These are phyloP conservation scores for Mucor plumbeus DNA, from an alignment of 371 early-diverging fungal species.

Conservation along the genomic window DNA sequence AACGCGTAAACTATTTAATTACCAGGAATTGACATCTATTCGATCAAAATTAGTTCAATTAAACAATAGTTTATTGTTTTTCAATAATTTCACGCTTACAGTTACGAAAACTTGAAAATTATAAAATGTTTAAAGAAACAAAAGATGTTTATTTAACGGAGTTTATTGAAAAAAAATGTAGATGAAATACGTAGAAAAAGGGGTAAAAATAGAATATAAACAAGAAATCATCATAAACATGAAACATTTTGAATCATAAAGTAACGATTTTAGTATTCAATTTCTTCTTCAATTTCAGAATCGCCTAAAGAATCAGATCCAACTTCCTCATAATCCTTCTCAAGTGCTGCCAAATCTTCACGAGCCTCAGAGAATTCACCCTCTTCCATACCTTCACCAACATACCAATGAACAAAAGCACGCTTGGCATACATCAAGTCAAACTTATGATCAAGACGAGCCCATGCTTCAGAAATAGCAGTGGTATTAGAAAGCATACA, in stretches of 20 bases:
- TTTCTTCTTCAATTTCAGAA: constrained; percentile 65
- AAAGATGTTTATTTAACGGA: constrained; percentile 1
- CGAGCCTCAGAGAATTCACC: constrained; percentile 99
- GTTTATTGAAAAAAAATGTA: not conserved
- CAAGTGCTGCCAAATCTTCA: constrained; percentile 98
- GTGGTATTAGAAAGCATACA: constrained; percentile 96
- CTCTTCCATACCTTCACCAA: constrained; percentile 87
- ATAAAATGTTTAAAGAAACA: not conserved
- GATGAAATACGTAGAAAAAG: not conserved
- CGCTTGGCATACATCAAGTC: constrained; percentile 96
- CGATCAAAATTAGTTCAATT: too few relatives aligned
- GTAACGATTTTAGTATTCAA: constrained; percentile 26
- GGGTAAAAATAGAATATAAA: not conserved
- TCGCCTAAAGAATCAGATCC: constrained; percentile 80
- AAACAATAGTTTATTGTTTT: too few relatives aligned
- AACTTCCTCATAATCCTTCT: constrained; percentile 99
- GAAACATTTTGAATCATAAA: constrained; percentile 6
- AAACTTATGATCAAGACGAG: constrained; percentile 93
- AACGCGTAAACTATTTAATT: not conserved
- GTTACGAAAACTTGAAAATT: not conserved
- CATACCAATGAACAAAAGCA: constrained; percentile 98
- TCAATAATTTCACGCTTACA: not conserved
- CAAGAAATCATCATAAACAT: not conserved
- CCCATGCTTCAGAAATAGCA: constrained; percentile 95
- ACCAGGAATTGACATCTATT: constrained; percentile 35